These are phyloP conservation scores for Hypoxylon rubiginosum DNA, from an alignment of 2,329 filamentous ascomycete genomes.

Conservation along the genomic window DNA sequence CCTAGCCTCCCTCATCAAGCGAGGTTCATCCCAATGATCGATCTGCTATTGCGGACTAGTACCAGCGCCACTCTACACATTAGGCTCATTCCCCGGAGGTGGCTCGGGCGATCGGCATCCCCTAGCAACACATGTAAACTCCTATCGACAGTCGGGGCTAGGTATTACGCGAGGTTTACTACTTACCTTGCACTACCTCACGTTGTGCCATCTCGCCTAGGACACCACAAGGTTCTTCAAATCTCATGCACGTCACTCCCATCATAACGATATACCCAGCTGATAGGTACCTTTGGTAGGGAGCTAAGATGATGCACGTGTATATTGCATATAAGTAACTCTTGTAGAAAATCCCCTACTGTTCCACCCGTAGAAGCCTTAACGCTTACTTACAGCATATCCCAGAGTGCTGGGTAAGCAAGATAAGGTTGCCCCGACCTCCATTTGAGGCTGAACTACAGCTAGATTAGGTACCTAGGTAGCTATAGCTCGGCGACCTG, in stretches of 20 bases:
- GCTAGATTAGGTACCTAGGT: no score
- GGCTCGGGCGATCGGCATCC: not conserved
- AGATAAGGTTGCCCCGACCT: slow-evolving; percentile 4
- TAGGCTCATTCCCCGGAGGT: not conserved
- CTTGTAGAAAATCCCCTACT: slow-evolving; percentile 3
- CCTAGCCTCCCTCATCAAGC: not conserved
- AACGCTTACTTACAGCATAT: slow-evolving; percentile 10
- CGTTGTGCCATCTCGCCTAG: slow-evolving; percentile 9
- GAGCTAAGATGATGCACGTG: not conserved
- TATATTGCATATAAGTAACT: slow-evolving; percentile 3
- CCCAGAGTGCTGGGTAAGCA: slow-evolving; percentile 1
- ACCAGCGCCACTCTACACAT: not conserved
- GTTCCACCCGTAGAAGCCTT: slow-evolving; percentile 10
- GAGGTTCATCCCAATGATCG: not conserved
- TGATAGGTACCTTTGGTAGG: not conserved
- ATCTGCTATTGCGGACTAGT: not conserved
- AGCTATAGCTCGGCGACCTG: not conserved
- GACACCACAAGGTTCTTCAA: not conserved
- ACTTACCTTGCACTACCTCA: slow-evolving; percentile 2
- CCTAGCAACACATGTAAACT: not conserved
- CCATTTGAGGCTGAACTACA: not conserved
- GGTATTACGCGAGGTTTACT: slow-evolving; percentile 1
- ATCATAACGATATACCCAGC: not conserved
- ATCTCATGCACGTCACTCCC: slow-evolving; percentile 26
- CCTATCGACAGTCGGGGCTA: not conserved